Conservation (phyloP, 2,329 filamentous ascomycete species). For the Colletotrichum simmondsii region DNA sequence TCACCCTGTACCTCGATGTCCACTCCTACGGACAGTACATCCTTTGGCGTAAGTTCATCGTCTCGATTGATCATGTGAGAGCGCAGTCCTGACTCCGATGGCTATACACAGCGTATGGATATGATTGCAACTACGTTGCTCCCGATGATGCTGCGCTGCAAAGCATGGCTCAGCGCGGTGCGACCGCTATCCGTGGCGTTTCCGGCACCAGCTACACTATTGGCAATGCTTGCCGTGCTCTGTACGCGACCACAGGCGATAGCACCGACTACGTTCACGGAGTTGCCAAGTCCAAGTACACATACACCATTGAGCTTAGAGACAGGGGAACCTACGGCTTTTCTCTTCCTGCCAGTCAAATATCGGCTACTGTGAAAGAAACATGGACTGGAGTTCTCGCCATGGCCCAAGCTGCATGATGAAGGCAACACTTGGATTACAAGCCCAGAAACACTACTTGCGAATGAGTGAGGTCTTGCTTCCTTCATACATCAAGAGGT, state of each 20-base stretch:
- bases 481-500: fast-evolving
- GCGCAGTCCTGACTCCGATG: no score
- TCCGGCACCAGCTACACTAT: conserved; percentile 35
- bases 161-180: conserved; percentile 22
- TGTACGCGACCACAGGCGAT: conserved; percentile 37
- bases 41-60: conserved; percentile 28
- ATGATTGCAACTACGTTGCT: conserved; percentile 33
- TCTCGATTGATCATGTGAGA: no score
- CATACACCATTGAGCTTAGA: conserved; percentile 32
- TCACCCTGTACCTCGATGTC: conserved; percentile 73
- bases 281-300: conserved; percentile 35
- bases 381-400: conserved; percentile 36
- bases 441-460: background rate
- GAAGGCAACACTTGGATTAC: fast-evolving
- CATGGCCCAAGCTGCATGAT: conserved; percentile 31
- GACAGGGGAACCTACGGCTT: conserved; percentile 33
- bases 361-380: conserved; percentile 33
- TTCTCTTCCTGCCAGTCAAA: conserved; percentile 30
- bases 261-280: conserved; percentile 38
- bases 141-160: conserved; percentile 26
- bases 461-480: background rate
- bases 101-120: conserved; percentile 20
- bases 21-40: conserved; percentile 69
- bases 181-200: conserved; percentile 32
- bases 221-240: conserved; percentile 36